Evolutionary conservation across 495 filamentous ascomycete genomes (phyloP), one percentile per base, ranked within the genome.

Genomic region (Hypoxylon lienhwacheense): DNA sequence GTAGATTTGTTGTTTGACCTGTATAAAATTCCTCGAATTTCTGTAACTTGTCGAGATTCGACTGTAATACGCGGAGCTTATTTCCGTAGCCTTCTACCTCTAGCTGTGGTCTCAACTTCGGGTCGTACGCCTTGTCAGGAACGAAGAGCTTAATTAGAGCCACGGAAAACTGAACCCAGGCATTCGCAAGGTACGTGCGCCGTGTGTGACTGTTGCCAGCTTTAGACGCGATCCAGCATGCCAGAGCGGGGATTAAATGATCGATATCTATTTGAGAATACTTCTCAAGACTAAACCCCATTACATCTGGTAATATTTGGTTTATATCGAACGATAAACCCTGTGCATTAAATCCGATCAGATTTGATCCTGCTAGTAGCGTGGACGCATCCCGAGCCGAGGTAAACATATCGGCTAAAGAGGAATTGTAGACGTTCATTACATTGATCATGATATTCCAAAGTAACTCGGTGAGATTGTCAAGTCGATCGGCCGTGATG

Each of bases 111-210:
- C 81, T 80, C 47, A 91, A 73, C 17, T 91, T 89, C 8, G 93
- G 93, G 66, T 99, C 93, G 51, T 88, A 92, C 2, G 86, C 78
- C 63, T 83, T 83, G 65, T 95, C 85, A 0, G 95, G 91, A 2
- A 97, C 85, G 60, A 90, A 97, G 5, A 97, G 78, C 34, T 81
- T 79, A 20, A 99, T 70, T 39, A 79, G 80, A 0, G 78, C 85
- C 1, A 85, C 50, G 3, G 83, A 80, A 48, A 89, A 86, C 21
- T 80, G 69, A 4, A 82, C 66, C 87, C 87, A 90, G 4, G 87
- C 84, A 1, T 77, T 58, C 3, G 76, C 74, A 1, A 70, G 67
- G 16, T 68, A 70, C n/a, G 59, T 62, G 7, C 62, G 53, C 5
- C 64, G 64, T 5, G 56, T 24, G 21, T 25, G 37, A 24, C 19